Conservation (phyloP, 1,139 yeast species). For the Spencermartinsiella ligniputridi region DNA sequence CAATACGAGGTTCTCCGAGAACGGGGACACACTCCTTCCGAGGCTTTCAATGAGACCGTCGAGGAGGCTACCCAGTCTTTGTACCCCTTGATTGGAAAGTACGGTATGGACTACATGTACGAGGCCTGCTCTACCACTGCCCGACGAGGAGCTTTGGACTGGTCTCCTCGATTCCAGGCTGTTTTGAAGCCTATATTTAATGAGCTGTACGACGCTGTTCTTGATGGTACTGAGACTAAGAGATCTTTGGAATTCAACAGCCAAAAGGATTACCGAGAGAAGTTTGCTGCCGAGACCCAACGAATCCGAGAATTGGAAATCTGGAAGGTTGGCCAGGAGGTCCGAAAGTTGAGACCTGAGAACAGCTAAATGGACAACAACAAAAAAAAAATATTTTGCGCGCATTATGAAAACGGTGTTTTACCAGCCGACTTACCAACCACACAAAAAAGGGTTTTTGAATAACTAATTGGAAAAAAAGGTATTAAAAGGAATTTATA, state of each 20-base stretch:
- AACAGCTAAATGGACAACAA: conserved; percentile 60
- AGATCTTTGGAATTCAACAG: conserved; percentile 98
- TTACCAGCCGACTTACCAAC: not conserved
- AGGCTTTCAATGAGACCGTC: conserved; percentile 99
- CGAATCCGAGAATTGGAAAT: conserved; percentile 95
- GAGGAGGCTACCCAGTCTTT: conserved; percentile 99
- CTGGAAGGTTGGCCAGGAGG: conserved; percentile 99
- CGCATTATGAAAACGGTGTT: not conserved
- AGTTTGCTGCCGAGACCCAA: conserved; percentile 88
- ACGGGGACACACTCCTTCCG: conserved; percentile 99
- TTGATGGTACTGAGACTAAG: conserved; percentile 95
- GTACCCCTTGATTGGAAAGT: conserved; percentile 97
- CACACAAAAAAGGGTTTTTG: not conserved
- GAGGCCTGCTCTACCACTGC: conserved; percentile 99
- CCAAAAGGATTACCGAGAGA: conserved; percentile 95
- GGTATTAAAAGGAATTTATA: not conserved
- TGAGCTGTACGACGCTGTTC: conserved; percentile 91
- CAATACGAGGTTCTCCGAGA: conserved; percentile 99
- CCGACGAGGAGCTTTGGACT: conserved; percentile 99
- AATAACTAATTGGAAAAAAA: not conserved
- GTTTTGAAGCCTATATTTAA: conserved; percentile 98
- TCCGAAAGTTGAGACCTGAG: conserved; percentile 98
- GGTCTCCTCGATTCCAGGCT: conserved; percentile 99
- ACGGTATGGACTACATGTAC: conserved; percentile 99
- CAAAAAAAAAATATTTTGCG: not conserved